These are phyloP conservation scores for Trametes cubensis DNA, from an alignment of 768 basidiomycete genomes.

Conservation along the genomic window DNA sequence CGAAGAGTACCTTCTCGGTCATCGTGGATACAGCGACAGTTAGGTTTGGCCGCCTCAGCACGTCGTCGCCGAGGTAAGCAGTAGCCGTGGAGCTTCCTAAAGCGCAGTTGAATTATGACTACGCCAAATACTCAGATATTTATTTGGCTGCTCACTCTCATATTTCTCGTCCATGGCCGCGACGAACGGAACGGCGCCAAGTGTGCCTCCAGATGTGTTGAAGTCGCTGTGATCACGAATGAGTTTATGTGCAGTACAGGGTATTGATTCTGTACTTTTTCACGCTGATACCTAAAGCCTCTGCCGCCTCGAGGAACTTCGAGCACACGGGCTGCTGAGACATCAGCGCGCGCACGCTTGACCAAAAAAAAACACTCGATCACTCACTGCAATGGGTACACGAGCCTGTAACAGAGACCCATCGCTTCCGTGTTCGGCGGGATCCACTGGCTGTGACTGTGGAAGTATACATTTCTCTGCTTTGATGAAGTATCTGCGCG, in stretches of 20 bases:
- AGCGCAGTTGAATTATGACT: neutral
- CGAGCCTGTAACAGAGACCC: slow-evolving; percentile 17
- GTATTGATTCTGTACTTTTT: neutral
- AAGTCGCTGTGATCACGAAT: slow-evolving; percentile 18
- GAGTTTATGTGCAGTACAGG: too few species aligned
- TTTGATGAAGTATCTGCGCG: slow-evolving; percentile 29
- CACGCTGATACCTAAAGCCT: neutral
- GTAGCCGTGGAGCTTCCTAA: slow-evolving; percentile 32
- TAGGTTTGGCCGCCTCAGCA: slow-evolving; percentile 30
- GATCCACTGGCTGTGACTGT: slow-evolving; percentile 1
- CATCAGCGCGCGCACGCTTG: neutral
- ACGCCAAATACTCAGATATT: neutral
- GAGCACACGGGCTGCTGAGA: slow-evolving; percentile 12
- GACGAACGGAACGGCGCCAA: slow-evolving; percentile 21
- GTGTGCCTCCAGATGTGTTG: slow-evolving; percentile 21
- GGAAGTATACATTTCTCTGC: slow-evolving; percentile 23
- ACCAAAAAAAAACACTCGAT: neutral
- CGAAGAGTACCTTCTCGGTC: slow-evolving; percentile 29
- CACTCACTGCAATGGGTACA: slow-evolving; percentile 6
- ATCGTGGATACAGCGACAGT: slow-evolving; percentile 25
- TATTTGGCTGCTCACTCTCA: slow-evolving; percentile 18
- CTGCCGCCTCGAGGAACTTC: slow-evolving; percentile 1
- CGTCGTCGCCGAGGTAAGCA: slow-evolving; percentile 30
- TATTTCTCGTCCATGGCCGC: slow-evolving; percentile 24
- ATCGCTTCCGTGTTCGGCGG: slow-evolving; percentile 5